Evolutionary conservation across 208 protist species (phyloP).

Genomic region (Phytomonas serpens): DNA sequence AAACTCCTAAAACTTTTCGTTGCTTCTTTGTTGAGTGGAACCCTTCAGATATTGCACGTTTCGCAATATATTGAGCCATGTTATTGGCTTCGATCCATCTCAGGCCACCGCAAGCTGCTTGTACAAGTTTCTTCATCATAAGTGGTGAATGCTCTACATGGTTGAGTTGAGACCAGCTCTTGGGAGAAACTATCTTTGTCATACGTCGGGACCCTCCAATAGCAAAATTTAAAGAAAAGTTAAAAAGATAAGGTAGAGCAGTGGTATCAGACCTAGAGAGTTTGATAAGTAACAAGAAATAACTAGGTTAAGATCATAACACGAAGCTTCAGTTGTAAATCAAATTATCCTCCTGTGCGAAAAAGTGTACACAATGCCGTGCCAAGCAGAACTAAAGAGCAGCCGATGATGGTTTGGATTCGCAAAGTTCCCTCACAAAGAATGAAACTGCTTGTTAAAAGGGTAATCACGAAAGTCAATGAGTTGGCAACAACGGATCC

Average conservation of each 20-base stretch:
- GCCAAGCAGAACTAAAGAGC: constrained; percentile 53
- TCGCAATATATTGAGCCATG: constrained; percentile 61
- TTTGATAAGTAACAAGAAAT: background rate
- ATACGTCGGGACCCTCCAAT: constrained; percentile 13
- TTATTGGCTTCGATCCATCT: constrained; percentile 65
- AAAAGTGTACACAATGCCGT: constrained; percentile 66
- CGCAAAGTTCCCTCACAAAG: constrained; percentile 49
- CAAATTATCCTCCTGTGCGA: constrained; percentile 8
- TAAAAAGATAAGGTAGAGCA: constrained; percentile 5
- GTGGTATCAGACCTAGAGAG: background rate
- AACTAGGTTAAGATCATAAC: constrained; percentile 4
- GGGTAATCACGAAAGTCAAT: constrained; percentile 76
- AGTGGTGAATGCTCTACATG: constrained; percentile 78
- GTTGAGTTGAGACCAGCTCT: constrained; percentile 52
- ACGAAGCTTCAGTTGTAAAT: constrained; percentile 5
- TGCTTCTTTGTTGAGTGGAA: constrained; percentile 36
- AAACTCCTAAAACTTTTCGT: constrained; percentile 25
- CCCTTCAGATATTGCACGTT: constrained; percentile 61
- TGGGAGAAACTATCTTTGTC: constrained; percentile 59
- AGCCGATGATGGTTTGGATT: constrained; percentile 33
- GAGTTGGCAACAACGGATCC: constrained; percentile 80
- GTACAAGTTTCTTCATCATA: constrained; percentile 80
- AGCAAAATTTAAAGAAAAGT: constrained; percentile 5
- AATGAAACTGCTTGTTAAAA: constrained; percentile 59
- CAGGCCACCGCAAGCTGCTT: constrained; percentile 68